Evolutionary conservation across 192 early-diverging fungal species (phyloP), one percentile per base, ranked within the genome.

Genomic region (Mortierella hygrophila): DNA sequence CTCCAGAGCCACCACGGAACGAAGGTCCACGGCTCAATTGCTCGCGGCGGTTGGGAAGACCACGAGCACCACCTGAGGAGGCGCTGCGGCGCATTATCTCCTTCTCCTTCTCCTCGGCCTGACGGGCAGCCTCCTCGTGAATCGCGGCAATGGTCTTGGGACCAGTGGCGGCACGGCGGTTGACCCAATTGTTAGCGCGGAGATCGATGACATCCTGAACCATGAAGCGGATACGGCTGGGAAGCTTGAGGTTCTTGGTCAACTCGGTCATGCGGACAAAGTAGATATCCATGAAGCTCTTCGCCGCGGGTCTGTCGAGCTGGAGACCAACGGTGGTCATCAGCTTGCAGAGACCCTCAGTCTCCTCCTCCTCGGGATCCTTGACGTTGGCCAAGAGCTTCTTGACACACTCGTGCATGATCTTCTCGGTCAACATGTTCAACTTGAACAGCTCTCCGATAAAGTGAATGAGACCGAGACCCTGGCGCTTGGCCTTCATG

Each of bases 391-490:
- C 82, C 80, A 98, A 89, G 75, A 99, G 93, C 69, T 94, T 93
- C 72, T 91, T 91, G 79, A 99, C 90, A 87, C 98, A 99, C 81
- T 93, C 91, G 83, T 97, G 96, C 94, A 99, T 99, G 70, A 99
- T 97, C 90, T 96, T 96, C 78, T 97, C 95, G 8, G 97, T 96
- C 82, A 99, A 92, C 91, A 99, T 96, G 52, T 91, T 88, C 60
- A 95, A 87, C 88, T 96, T 95, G 94, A 97, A 99, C 65, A 99
- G 92, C 88, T 99, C 97, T 78, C 99, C 97, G 77, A 99, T 97
- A 83, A 99, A 98, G 60, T 92, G 89, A 21, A 98, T 95, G 86
- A 99, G 93, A 75, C 98, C 98, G 70, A 99, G 94, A 37, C 96
- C 96, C 37, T 96, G 95, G 75, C 98, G 95, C 94, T 99, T 99